Percentiles rank a stretch among this genome's conserved stretches.
phyloP scores from a whole-genome alignment of 176 grass and related monocot species.

The Ampelocalamus luodianensis region DNA sequence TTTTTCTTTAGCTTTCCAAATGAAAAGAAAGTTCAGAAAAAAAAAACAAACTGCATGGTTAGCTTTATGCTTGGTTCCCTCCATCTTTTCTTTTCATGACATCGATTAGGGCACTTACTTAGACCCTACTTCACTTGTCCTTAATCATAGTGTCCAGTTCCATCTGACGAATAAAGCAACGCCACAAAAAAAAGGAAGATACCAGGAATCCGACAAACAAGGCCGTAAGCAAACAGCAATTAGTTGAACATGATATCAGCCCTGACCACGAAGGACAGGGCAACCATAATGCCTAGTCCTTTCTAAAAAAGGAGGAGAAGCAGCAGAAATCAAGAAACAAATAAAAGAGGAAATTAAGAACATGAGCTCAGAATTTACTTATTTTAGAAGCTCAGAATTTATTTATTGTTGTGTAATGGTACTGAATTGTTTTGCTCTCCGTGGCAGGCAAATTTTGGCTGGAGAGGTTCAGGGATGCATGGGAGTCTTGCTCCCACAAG shows the following conservation, averaged over 20 bases:
- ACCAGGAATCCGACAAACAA: not conserved
- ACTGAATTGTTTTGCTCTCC: not conserved
- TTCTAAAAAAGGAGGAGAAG: not conserved
- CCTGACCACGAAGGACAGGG: constrained; percentile 17
- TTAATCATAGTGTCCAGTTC: constrained; percentile 28
- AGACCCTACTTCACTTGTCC: constrained; percentile 23
- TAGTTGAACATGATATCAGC: constrained; percentile 21
- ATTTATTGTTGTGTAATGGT: not conserved
- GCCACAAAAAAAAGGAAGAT: not conserved
- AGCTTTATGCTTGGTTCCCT: constrained; percentile 21
- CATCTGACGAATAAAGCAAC: constrained; percentile 1
- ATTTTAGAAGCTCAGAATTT: not conserved
- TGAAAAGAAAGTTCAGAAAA: not conserved
- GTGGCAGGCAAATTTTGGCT: constrained; percentile 80
- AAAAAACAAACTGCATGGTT: not conserved
- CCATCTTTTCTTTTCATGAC: constrained; percentile 20
- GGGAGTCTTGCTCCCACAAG: constrained; percentile 95
- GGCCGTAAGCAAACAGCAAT: constrained; percentile 3
- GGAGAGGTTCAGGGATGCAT: constrained; percentile 85
- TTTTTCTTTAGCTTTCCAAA: not conserved
- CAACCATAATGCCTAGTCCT: not conserved
- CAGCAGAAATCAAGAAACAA: not conserved
- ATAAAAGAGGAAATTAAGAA: not conserved
- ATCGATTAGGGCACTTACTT: constrained; percentile 24
- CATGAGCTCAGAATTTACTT: not conserved